phyloP scores from a whole-genome alignment of 345 rosid genomes.

The Carallia pectinifolia region DNA sequence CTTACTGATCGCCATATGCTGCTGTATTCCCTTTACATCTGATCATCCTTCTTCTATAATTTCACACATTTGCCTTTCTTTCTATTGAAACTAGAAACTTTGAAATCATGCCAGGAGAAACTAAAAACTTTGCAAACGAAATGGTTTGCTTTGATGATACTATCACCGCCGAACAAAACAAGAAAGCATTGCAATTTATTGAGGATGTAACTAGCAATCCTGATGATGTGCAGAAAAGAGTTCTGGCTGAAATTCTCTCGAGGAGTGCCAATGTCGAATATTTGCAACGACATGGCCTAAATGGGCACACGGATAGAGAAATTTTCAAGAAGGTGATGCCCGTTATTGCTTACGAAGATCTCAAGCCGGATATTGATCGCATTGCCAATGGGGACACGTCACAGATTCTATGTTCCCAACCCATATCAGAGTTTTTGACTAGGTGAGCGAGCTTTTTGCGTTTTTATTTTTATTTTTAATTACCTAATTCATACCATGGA shows the following conservation, averaged over 20 bases:
- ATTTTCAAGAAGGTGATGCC: conserved; percentile 25
- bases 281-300: conserved; percentile 16
- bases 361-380: conserved; percentile 17
- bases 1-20: too few species aligned
- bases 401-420: conserved; percentile 18
- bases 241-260: conserved; percentile 21
- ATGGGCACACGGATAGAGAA: conserved; percentile 1
- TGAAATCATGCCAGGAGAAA: conserved; percentile 10
- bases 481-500: neutral
- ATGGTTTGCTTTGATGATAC: too few species aligned
- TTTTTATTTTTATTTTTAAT: neutral
- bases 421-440: conserved; percentile 27
- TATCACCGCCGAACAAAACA: neutral
- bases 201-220: conserved; percentile 18
- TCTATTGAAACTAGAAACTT: too few species aligned
- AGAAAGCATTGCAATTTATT: conserved; percentile 11
- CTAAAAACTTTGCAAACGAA: neutral
- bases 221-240: conserved; percentile 12
- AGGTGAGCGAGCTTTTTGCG: neutral
- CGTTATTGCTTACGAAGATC: conserved; percentile 15
- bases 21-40: too few species aligned
- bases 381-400: conserved; percentile 23
- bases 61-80: too few species aligned
- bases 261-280: conserved; percentile 22
- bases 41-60: too few species aligned